Evolutionary conservation across 1,284 basidiomycete species (phyloP), one percentile per base, ranked within the genome.

Genomic region (Ustilago vetiveriae): DNA sequence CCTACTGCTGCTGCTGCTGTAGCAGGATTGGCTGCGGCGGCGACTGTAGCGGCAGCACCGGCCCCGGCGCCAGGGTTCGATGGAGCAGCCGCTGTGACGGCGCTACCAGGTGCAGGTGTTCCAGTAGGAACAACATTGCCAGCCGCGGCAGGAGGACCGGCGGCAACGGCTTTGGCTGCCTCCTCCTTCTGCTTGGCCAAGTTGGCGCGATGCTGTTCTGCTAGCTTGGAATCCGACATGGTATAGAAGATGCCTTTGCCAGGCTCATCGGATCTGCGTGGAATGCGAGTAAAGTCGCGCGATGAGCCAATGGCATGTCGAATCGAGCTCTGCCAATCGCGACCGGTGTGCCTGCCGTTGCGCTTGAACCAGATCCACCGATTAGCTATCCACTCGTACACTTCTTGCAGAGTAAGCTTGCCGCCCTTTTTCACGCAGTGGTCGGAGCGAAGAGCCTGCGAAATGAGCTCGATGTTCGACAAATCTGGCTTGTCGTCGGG

Each of bases 301-400:
- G 71, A 72, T 6, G 75, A 76, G 37, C 75, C 70, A 37, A 81
- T 74, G 6, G 79, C 76, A 43, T 80, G 76, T 2, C 78, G 73
- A 41, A 81, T 70, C 2, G 75, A 70, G 50, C 75, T 76, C 43
- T 81, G 78, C 79, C 79, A 81, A 40, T 80, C 79, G 33, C 71
- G 56, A 2, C 78, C 78, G 4, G 70, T 81, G 26, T 71, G 63
- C 24, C 76, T 56, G 17, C 72, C 72, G 45, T 80, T 75, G 51
- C 65, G 65, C 36, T 63, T 88, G 85, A 94, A 97, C 88, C 92
- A 95, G 66, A 92, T 91, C 83, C 89, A 90, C 62, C 88, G 89
- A 43, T 89, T 89, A 77, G 90, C 88, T 64, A 96, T 92, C 92
- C 92, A 96, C 50, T 88, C 88, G 79, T 92, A 92, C 45, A 96